A percentile compares a stretch with the other conserved stretches of the same genome.
These are phyloP conservation scores for Lantana camara DNA, from an alignment of 257 asterid genomes.

Conservation along the genomic window DNA sequence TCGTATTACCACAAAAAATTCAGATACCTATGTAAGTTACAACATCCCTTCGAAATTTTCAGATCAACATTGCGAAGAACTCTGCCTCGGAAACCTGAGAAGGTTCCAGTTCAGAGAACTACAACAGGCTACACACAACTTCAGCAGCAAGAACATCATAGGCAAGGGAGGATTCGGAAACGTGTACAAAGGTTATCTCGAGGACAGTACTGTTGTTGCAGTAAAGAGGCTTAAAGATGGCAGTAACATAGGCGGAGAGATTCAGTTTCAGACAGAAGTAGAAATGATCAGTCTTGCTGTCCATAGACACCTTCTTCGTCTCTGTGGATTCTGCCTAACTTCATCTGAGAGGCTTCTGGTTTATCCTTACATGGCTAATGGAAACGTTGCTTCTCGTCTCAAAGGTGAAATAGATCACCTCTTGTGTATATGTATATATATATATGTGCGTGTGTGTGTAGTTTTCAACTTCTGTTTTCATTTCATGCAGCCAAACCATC, in stretches of 20 bases:
- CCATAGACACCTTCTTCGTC: slow-evolving; percentile 80
- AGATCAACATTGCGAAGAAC: slow-evolving; percentile 74
- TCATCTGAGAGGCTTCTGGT: slow-evolving; percentile 76
- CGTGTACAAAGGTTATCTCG: slow-evolving; percentile 90
- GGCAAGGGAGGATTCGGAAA: slow-evolving; percentile 96
- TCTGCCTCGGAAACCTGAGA: slow-evolving; percentile 77
- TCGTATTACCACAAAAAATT: too few relatives aligned
- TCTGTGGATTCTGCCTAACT: slow-evolving; percentile 81
- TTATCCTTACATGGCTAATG: slow-evolving; percentile 93
- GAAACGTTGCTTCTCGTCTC: slow-evolving; percentile 91
- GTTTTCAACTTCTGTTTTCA: too few relatives aligned
- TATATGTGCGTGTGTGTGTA: too few relatives aligned
- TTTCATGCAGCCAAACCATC: slow-evolving; percentile 66
- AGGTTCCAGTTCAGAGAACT: slow-evolving; percentile 80
- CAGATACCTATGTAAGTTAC: too few relatives aligned
- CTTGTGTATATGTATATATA: too few relatives aligned
- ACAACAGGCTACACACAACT: slow-evolving; percentile 77
- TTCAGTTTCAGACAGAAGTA: slow-evolving; percentile 91
- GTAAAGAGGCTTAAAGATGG: slow-evolving; percentile 91
- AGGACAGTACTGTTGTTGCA: slow-evolving; percentile 80
- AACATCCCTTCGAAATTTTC: slow-evolving; percentile 16
- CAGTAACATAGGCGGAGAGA: slow-evolving; percentile 69
- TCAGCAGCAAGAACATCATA: slow-evolving; percentile 82
- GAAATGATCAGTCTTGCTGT: slow-evolving; percentile 96
- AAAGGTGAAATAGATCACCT: slow-evolving; percentile 84